Conservation (phyloP, 148 eudicot genomes). For the Chenopodium suecicum region DNA sequence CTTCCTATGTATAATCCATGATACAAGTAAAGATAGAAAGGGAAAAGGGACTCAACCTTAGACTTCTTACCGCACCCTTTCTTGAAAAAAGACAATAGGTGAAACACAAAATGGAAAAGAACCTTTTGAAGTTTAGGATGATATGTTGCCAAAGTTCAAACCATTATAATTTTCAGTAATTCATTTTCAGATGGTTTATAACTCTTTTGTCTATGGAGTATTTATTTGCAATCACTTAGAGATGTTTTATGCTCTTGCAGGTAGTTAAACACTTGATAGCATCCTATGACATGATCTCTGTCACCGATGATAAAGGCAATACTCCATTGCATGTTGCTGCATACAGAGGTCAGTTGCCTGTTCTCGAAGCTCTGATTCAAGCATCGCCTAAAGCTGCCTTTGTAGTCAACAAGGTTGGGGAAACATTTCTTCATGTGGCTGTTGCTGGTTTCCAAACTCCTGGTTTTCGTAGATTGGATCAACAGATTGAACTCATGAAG, state of each 20-base stretch:
- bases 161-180: background rate
- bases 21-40: background rate
- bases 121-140: background rate
- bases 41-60: background rate
- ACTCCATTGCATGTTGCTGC: slow-evolving; percentile 90
- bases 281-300: slow-evolving; percentile 56
- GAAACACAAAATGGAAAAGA: background rate
- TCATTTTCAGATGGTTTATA: background rate
- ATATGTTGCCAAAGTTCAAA: background rate
- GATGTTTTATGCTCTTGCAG: slow-evolving; percentile 37
- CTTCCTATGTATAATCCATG: background rate
- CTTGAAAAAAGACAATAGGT: background rate
- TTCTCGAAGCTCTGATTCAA: slow-evolving; percentile 62
- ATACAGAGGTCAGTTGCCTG: slow-evolving; percentile 70
- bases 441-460: slow-evolving; percentile 78
- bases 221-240: slow-evolving; percentile 15
- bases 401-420: slow-evolving; percentile 60
- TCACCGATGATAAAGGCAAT: slow-evolving; percentile 78
- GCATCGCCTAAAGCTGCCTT: slow-evolving; percentile 61
- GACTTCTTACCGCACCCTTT: background rate
- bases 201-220: background rate
- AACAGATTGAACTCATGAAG: slow-evolving; percentile 73
- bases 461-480: slow-evolving; percentile 72
- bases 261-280: slow-evolving; percentile 62
- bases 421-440: slow-evolving; percentile 79